phyloP scores from a whole-genome alignment of 257 asterid genomes.

The Datura wrightii region DNA sequence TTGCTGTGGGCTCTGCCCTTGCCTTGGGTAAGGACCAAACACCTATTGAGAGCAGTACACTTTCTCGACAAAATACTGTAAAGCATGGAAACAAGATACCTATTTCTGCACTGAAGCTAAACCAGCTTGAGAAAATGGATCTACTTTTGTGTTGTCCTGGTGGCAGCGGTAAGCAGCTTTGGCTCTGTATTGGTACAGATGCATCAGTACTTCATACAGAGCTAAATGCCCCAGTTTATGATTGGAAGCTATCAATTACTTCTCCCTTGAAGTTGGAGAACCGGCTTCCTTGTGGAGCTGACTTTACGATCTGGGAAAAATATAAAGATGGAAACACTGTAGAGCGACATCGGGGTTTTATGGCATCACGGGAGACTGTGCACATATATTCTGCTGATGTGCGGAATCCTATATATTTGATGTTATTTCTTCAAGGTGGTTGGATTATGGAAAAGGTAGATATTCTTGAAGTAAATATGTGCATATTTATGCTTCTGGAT shows the following conservation, averaged over 20 bases:
- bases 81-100: constrained; percentile 60
- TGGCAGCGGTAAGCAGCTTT: constrained; percentile 69
- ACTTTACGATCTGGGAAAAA: constrained; percentile 78
- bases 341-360: constrained; percentile 78
- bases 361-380: constrained; percentile 77
- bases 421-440: constrained; percentile 79
- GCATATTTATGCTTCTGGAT: constrained; percentile 26
- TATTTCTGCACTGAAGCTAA: constrained; percentile 71
- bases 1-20: constrained; percentile 47
- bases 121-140: constrained; percentile 91
- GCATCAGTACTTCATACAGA: constrained; percentile 94
- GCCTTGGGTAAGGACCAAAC: constrained; percentile 70
- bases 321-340: constrained; percentile 71
- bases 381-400: constrained; percentile 89
- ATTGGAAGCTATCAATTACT: constrained; percentile 91
- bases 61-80: constrained; percentile 69
- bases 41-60: constrained; percentile 66
- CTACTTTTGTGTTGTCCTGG: constrained; percentile 86
- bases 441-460: constrained; percentile 96
- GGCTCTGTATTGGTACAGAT: constrained; percentile 90
- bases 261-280: constrained; percentile 94
- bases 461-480: constrained; percentile 31
- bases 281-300: constrained; percentile 91
- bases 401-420: constrained; percentile 78
- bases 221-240: constrained; percentile 85